Evolutionary conservation across 257 asterid genomes (phyloP).

Genomic region (Linaria vulgaris): DNA sequence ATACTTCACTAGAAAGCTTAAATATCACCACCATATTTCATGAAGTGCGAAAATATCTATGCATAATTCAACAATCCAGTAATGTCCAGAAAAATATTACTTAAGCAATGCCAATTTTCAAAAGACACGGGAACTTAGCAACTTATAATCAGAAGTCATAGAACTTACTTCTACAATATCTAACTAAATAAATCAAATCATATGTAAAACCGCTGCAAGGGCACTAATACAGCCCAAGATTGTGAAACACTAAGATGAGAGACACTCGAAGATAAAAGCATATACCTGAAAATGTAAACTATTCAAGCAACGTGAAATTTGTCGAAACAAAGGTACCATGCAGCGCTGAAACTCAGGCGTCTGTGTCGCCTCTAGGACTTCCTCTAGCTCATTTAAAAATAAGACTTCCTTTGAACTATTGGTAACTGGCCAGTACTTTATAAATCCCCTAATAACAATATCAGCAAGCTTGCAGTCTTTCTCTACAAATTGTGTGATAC

Average conservation of each 20-base stretch:
- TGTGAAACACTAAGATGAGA: background rate
- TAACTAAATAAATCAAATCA: no score
- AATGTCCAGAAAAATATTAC: no score
- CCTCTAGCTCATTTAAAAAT: constrained; percentile 22
- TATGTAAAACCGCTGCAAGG: no score
- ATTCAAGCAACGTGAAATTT: constrained; percentile 9
- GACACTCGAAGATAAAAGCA: background rate
- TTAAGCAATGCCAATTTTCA: no score
- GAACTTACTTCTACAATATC: no score
- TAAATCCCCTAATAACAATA: constrained; percentile 19
- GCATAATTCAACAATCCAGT: no score
- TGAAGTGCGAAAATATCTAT: no score
- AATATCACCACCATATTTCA: no score
- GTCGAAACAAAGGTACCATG: constrained; percentile 25
- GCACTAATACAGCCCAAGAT: background rate
- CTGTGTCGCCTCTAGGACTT: constrained; percentile 20
- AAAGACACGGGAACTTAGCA: no score
- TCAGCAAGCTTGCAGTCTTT: constrained; percentile 24
- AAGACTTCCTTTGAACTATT: constrained; percentile 27
- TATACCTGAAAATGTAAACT: constrained; percentile 24
- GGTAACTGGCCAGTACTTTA: constrained; percentile 29
- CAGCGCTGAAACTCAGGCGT: constrained; percentile 22
- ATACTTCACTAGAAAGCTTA: no score
- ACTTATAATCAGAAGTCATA: no score
- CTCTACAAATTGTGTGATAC: constrained; percentile 21